Base-by-base conservation (phyloP, 2,329 filamentous ascomycete genomes). In the Trichoderma citrinoviride region DNA sequence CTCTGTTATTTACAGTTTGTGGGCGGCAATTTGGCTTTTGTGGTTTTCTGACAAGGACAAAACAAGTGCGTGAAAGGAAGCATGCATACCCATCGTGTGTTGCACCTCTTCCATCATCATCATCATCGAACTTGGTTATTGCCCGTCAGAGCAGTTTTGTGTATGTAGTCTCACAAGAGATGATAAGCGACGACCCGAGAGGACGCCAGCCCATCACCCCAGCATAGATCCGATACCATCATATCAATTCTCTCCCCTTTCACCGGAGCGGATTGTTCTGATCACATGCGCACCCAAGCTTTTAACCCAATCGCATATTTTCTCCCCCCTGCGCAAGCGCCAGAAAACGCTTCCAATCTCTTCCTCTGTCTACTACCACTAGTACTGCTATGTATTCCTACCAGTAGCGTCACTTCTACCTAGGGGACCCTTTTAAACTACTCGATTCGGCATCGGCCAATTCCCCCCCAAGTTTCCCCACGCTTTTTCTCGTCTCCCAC, bases 371-470 rank as follows among this genome's bases (percentile, higher is more conserved):
- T 17, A 27, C 23, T 15, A 8, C 17, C 25, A 8, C 7, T 44
- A 19, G 19, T 21, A 21, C 15, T 14, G 15, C 25, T 49, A 23
- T 25, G 12, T 15, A 17, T 40, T 25, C 5, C 3, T 29, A n/a
- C 25, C 17, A n/a, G n/a, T n/a, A n/a, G n/a, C n/a, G n/a, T n/a
- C n/a, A n/a, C n/a, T n/a, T n/a, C n/a, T n/a, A n/a, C n/a, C n/a
- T 3, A 2, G 19, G 5, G 33, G 33, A 50, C 57, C 57, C 44
- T 37, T 49, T 19, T 17, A 21, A 41, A 64, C 53, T 64, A 50
- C 62, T 58, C 62, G 33, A 64, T 64, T 52, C 25, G 62, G 62
- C 62, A 44, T 52, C 44, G 54, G 41, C 64, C 50, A 44, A 47
- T 47, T 4, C 19, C 10, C 40, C 33, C 10, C 46, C 33, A 37